phyloP scores from a whole-genome alignment of 2,329 filamentous ascomycete genomes.

The Didymella glomerata region DNA sequence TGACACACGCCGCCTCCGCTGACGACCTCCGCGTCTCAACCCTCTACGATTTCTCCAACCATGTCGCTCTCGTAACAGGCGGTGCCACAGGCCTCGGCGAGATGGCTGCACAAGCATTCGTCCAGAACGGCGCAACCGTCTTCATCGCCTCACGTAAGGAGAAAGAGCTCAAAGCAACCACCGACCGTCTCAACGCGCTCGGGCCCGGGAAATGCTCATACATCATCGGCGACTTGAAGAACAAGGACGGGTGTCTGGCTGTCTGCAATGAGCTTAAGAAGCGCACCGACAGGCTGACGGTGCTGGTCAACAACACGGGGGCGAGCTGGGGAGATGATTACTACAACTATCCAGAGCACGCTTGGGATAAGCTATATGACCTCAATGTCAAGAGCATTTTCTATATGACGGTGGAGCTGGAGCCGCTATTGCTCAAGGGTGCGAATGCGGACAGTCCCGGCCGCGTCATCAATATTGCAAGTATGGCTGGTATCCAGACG shows the following conservation, averaged over 20 bases:
- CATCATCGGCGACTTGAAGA: conserved; percentile 62
- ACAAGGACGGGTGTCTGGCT: conserved; percentile 60
- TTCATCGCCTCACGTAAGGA: conserved; percentile 64
- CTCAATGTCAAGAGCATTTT: conserved; percentile 65
- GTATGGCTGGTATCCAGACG: conserved; percentile 56
- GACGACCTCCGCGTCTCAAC: conserved; percentile 45
- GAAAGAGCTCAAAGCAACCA: conserved; percentile 58
- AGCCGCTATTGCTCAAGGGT: conserved; percentile 58
- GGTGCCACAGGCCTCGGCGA: conserved; percentile 62
- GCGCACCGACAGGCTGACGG: conserved; percentile 54
- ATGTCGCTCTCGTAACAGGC: conserved; percentile 60
- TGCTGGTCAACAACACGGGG: conserved; percentile 63
- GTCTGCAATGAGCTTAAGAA: conserved; percentile 60
- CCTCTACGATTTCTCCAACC: conserved; percentile 48
- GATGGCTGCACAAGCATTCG: conserved; percentile 64
- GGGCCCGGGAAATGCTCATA: conserved; percentile 62
- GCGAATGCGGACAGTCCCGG: conserved; percentile 55
- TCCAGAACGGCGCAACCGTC: conserved; percentile 62
- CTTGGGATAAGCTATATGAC: conserved; percentile 66
- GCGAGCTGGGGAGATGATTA: conserved; percentile 65
- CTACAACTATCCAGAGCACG: conserved; percentile 65
- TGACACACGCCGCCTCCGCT: conserved; percentile 44
- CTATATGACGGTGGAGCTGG: conserved; percentile 57
- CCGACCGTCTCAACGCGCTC: conserved; percentile 58
- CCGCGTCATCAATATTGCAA: conserved; percentile 63